These are phyloP conservation scores for Trapa bicornis DNA, from an alignment of 345 rosid species.

Conservation along the genomic window DNA sequence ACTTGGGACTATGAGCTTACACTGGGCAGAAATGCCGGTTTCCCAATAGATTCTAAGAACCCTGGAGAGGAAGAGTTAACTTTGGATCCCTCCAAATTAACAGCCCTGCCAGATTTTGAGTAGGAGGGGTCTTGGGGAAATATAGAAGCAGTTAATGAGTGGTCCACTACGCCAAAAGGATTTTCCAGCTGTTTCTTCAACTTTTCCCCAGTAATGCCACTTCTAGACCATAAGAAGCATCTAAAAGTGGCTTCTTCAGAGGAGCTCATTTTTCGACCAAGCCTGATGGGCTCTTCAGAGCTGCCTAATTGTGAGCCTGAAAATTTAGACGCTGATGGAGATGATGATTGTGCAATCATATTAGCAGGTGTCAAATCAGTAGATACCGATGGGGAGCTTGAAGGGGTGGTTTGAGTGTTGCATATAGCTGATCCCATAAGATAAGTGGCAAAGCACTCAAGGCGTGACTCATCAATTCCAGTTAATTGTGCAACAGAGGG, in stretches of 20 bases:
- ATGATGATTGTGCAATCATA: slow-evolving; percentile 12
- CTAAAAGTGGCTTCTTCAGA: slow-evolving; percentile 51
- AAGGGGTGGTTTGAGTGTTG: slow-evolving; percentile 18
- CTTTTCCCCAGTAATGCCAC: slow-evolving; percentile 37
- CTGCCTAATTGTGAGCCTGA: slow-evolving; percentile 34
- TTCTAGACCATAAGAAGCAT: slow-evolving; percentile 33
- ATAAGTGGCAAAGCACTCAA: slow-evolving; percentile 77
- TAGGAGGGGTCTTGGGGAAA: slow-evolving; percentile 15
- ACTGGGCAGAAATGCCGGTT: slow-evolving; percentile 21
- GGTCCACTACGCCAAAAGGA: slow-evolving; percentile 34
- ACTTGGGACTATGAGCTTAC: slow-evolving; percentile 24
- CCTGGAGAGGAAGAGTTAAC: slow-evolving; percentile 14
- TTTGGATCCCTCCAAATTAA: slow-evolving; percentile 12
- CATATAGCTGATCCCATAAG: slow-evolving; percentile 49
- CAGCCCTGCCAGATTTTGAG: slow-evolving; percentile 19
- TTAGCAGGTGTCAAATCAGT: slow-evolving; percentile 10
- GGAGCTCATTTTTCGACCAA: slow-evolving; percentile 72
- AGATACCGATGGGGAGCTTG: slow-evolving; percentile 14
- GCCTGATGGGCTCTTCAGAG: slow-evolving; percentile 42
- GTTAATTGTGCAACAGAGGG: slow-evolving; percentile 89
- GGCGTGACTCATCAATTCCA: slow-evolving; percentile 79
- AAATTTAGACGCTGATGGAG: slow-evolving; percentile 25
- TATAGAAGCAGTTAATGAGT: slow-evolving; percentile 22
- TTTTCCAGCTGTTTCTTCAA: slow-evolving; percentile 46
- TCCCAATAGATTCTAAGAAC: slow-evolving; percentile 33